A percentile compares a stretch with the other conserved stretches of the same genome.
Evolutionary conservation across 2,329 filamentous ascomycete species (phyloP).

Genomic region (Decorospora gaudefroyi): DNA sequence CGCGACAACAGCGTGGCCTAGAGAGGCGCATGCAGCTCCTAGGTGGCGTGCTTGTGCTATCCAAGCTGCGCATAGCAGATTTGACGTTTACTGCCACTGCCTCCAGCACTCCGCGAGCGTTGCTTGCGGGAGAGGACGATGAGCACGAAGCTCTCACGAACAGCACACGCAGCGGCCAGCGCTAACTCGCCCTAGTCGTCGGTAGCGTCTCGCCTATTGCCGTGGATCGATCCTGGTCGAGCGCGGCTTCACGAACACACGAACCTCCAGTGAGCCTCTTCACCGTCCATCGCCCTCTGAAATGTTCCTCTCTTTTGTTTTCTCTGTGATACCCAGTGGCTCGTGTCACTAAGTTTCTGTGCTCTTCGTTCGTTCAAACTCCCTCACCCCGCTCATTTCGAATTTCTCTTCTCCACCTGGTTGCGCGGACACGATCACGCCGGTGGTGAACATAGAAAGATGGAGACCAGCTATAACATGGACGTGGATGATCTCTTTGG

Average conservation of each 20-base stretch:
- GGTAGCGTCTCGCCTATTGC: slow-evolving; percentile 17
- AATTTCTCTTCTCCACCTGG: slow-evolving; percentile 1
- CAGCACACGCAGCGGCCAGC: slow-evolving; percentile 19
- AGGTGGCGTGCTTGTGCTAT: background rate
- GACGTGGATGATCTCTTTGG: slow-evolving; percentile 54
- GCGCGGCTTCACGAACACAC: slow-evolving; percentile 7
- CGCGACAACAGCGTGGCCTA: background rate
- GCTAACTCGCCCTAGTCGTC: slow-evolving; percentile 15
- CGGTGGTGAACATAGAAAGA: background rate
- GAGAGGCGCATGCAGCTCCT: background rate
- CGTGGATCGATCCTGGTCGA: slow-evolving; percentile 13
- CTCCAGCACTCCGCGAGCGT: background rate
- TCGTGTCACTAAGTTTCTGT: slow-evolving; percentile 5
- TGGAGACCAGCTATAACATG: slow-evolving; percentile 40
- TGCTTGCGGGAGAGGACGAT: slow-evolving; percentile 7
- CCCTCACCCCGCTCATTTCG: slow-evolving; percentile 3
- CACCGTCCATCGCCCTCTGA: slow-evolving; percentile 9
- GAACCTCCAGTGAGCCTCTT: slow-evolving; percentile 20
- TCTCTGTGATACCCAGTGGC: slow-evolving; percentile 30
- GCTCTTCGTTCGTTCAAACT: slow-evolving; percentile 1
- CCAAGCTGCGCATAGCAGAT: background rate
- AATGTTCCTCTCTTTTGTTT: slow-evolving; percentile 7
- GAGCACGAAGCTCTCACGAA: slow-evolving; percentile 29
- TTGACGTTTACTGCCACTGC: background rate
- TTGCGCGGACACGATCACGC: no score